These are phyloP conservation scores for Poterioochromonas sp. DNA, from an alignment of 352 stramenopile genomes.

Conservation along the genomic window DNA sequence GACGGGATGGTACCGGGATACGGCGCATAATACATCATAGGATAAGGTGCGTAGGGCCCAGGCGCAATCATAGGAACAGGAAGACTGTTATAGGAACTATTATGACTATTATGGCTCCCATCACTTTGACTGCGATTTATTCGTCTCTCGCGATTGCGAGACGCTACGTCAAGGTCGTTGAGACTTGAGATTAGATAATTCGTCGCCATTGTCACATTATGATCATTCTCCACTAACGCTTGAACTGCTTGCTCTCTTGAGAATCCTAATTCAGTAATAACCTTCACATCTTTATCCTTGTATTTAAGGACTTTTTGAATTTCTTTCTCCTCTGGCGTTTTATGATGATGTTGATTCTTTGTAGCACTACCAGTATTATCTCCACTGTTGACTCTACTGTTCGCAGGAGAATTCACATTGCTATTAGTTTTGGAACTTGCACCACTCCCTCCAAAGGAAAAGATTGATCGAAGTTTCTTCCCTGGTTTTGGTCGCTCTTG, in stretches of 20 bases:
- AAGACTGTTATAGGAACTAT: neutral
- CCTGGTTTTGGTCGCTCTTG: no score
- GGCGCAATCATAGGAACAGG: neutral
- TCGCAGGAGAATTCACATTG: no score
- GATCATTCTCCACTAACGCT: neutral
- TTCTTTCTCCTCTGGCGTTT: neutral
- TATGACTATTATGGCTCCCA: neutral
- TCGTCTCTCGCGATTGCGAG: no score
- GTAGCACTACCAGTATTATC: no score
- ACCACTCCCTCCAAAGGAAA: no score
- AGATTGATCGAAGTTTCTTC: no score
- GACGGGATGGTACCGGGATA: no score
- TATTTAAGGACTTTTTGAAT: neutral
- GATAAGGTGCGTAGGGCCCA: neutral
- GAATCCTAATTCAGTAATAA: neutral
- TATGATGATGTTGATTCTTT: no score
- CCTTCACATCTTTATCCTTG: neutral
- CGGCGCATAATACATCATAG: neutral
- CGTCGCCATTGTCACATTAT: neutral
- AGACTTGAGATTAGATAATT: neutral
- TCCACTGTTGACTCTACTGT: no score
- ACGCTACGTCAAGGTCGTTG: no score
- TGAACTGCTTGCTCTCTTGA: conserved; percentile 6
- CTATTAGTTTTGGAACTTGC: no score
- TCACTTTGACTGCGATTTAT: no score